These are phyloP conservation scores for Dendrobium officinale DNA, from an alignment of 106 monocot species.

Conservation along the genomic window DNA sequence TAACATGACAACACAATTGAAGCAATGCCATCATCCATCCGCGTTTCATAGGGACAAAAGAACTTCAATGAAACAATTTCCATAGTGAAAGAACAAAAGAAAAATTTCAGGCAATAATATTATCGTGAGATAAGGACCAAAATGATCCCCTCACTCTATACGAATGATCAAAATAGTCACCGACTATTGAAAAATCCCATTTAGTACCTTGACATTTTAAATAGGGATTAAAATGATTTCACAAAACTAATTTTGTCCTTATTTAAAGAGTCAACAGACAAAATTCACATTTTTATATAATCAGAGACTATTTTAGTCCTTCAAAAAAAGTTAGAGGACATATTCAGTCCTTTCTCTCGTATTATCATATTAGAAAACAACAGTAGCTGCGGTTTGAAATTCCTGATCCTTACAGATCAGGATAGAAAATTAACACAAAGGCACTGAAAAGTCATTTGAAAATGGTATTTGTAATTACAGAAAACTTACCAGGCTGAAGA, in stretches of 20 bases:
- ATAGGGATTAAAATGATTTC: too few relatives aligned
- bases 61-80: neutral
- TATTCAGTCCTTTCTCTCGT: too few relatives aligned
- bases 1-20: neutral
- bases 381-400: neutral
- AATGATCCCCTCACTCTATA: too few relatives aligned
- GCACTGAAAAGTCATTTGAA: neutral
- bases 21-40: neutral
- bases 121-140: neutral
- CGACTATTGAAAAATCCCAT: too few relatives aligned
- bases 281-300: too few relatives aligned
- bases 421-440: neutral
- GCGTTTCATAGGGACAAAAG: neutral
- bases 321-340: too few relatives aligned
- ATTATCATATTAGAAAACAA: neutral
- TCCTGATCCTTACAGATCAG: neutral
- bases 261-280: too few relatives aligned
- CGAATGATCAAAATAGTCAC: too few relatives aligned
- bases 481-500: conserved; percentile 52
- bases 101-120: neutral
- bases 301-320: too few relatives aligned
- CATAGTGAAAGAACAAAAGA: neutral
- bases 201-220: too few relatives aligned
- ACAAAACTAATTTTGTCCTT: too few relatives aligned
- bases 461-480: neutral